These are phyloP conservation scores for Acacia concinna DNA, from an alignment of 331 rosid genomes.

Conservation along the genomic window DNA sequence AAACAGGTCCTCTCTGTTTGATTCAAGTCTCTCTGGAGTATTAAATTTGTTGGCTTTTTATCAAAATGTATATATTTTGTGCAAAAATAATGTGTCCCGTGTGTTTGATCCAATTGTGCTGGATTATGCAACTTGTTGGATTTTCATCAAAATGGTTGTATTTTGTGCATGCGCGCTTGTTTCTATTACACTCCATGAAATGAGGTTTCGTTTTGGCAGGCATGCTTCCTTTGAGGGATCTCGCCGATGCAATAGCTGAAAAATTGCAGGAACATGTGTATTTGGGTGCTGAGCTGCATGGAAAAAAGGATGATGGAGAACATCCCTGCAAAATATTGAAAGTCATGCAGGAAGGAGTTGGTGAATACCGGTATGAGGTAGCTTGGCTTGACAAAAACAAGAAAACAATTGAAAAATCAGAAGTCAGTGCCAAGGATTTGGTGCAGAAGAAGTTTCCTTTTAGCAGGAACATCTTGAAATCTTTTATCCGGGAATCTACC, in stretches of 20 bases:
- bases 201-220: slow-evolving; percentile 51
- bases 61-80: not conserved
- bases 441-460: slow-evolving; percentile 75
- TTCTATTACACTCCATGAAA: not conserved
- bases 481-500: slow-evolving; percentile 93
- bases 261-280: slow-evolving; percentile 57
- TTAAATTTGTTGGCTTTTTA: not conserved
- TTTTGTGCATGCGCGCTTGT: slow-evolving; percentile 19
- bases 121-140: not conserved
- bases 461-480: slow-evolving; percentile 73
- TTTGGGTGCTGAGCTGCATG: slow-evolving; percentile 79
- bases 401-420: slow-evolving; percentile 50
- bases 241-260: slow-evolving; percentile 69
- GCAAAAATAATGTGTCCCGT: not conserved
- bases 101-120: not conserved
- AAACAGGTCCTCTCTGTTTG: not conserved
- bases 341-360: slow-evolving; percentile 48
- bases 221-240: slow-evolving; percentile 83
- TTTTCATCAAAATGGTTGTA: slow-evolving; percentile 4
- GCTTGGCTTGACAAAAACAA: slow-evolving; percentile 84
- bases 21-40: not conserved
- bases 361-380: slow-evolving; percentile 57
- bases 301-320: slow-evolving; percentile 55
- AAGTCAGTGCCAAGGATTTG: slow-evolving; percentile 52
- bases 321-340: slow-evolving; percentile 71